Conservation (phyloP, 805 yeast species). For the Metschnikowia matae region DNA sequence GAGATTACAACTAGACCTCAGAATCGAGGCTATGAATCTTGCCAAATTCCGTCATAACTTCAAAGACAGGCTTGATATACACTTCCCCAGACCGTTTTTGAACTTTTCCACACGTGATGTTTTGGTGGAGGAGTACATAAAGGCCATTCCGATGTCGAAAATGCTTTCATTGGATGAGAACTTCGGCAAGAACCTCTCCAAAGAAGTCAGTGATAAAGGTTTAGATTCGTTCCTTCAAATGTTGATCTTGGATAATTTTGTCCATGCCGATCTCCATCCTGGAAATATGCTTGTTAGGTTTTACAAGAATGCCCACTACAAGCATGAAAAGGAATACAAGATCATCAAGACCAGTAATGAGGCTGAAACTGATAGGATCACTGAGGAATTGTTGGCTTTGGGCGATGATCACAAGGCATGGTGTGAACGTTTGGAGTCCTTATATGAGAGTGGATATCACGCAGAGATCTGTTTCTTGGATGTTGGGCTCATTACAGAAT, state of each 20-base stretch:
- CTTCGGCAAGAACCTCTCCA: slow-evolving; percentile 52
- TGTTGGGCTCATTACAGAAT: slow-evolving; percentile 89
- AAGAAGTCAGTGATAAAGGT: slow-evolving; percentile 72
- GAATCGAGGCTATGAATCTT: slow-evolving; percentile 85
- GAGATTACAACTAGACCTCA: slow-evolving; percentile 82
- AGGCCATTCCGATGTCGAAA: slow-evolving; percentile 77
- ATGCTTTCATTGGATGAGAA: slow-evolving; percentile 50
- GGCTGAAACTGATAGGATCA: slow-evolving; percentile 44
- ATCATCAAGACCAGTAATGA: slow-evolving; percentile 42
- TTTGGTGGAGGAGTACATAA: slow-evolving; percentile 78
- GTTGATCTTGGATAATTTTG: slow-evolving; percentile 89
- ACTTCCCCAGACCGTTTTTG: slow-evolving; percentile 75
- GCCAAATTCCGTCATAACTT: slow-evolving; percentile 69
- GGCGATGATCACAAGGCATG: slow-evolving; percentile 39
- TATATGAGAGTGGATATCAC: slow-evolving; percentile 57
- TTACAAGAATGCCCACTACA: slow-evolving; percentile 45
- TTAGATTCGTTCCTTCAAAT: slow-evolving; percentile 89
- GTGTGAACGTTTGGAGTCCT: slow-evolving; percentile 40
- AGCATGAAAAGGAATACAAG: slow-evolving; percentile 41
- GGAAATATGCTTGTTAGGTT: slow-evolving; percentile 86
- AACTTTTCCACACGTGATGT: slow-evolving; percentile 64
- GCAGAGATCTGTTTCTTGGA: slow-evolving; percentile 91
- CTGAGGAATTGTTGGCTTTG: slow-evolving; percentile 35
- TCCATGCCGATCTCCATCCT: slow-evolving; percentile 95
- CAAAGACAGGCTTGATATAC: slow-evolving; percentile 51